These are phyloP conservation scores for Macrophomina pseudophaseolina DNA, from an alignment of 2,329 filamentous ascomycete genomes.

Conservation along the genomic window DNA sequence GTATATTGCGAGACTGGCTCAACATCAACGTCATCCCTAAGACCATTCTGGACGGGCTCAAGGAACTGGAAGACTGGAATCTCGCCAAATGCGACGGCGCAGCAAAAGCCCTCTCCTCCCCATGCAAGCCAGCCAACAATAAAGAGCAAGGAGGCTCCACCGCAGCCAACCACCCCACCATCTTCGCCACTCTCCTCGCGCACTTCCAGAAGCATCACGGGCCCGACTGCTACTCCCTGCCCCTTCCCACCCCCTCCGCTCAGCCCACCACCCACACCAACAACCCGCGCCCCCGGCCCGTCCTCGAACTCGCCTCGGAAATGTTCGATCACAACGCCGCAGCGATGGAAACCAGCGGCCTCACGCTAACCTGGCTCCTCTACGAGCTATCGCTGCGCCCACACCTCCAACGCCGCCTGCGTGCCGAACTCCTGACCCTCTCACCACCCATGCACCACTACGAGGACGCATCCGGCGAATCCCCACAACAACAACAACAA, in stretches of 20 bases:
- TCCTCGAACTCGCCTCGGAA: slow-evolving; percentile 67
- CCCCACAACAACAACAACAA: too few species aligned
- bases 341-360: slow-evolving; percentile 78
- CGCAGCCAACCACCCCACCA: slow-evolving; percentile 34
- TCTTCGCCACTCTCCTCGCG: slow-evolving; percentile 62
- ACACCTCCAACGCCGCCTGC: slow-evolving; percentile 46
- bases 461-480: too few species aligned
- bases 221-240: not conserved
- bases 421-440: slow-evolving; percentile 44
- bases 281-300: not conserved
- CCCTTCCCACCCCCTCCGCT: not conserved
- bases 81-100: slow-evolving; percentile 55
- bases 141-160: not conserved
- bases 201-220: slow-evolving; percentile 48
- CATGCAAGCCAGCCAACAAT: not conserved
- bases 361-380: slow-evolving; percentile 68
- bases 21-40: slow-evolving; percentile 67
- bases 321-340: slow-evolving; percentile 77
- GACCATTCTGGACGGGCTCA: slow-evolving; percentile 71
- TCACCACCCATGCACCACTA: slow-evolving; percentile 31
- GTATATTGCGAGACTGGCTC: slow-evolving; percentile 53
- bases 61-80: slow-evolving; percentile 64
- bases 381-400: slow-evolving; percentile 57
- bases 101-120: slow-evolving; percentile 2
- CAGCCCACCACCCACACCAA: too few species aligned